Conservation (phyloP, 345 rosid genomes). For the Cardamine chenopodiifolia region DNA sequence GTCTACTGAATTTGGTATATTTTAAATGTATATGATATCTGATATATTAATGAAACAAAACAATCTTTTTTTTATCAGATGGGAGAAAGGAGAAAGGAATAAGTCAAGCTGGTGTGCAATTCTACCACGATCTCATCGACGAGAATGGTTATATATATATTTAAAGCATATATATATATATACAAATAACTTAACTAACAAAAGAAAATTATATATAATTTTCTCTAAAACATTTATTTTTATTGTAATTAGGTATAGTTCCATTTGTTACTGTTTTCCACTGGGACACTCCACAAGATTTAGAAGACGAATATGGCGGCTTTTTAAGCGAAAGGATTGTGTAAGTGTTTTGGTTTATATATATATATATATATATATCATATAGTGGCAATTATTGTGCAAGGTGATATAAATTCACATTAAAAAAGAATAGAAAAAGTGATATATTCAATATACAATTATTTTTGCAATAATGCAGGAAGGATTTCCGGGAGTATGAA, state of each 20-base stretch:
- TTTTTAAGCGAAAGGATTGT: conserved; percentile 41
- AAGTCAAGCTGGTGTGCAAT: conserved; percentile 47
- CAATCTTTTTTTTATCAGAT: conserved; percentile 23
- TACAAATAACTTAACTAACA: neutral
- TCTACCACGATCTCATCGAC: conserved; percentile 56
- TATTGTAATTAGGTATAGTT: conserved; percentile 13
- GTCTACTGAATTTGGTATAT: neutral
- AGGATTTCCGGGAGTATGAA: conserved; percentile 35
- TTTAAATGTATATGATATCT: neutral
- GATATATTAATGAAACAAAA: conserved; percentile 3
- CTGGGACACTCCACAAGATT: conserved; percentile 43
- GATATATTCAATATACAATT: neutral
- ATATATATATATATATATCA: no score
- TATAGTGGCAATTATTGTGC: no score
- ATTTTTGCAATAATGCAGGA: neutral
- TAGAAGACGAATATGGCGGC: conserved; percentile 45
- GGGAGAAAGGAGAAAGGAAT: conserved; percentile 53
- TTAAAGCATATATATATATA: neutral
- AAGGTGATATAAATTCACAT: no score
- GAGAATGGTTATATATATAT: conserved; percentile 42
- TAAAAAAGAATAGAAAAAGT: no score
- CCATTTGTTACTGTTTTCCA: conserved; percentile 41
- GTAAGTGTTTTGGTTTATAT: conserved; percentile 19
- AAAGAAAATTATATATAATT: neutral
- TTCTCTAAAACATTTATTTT: neutral